Conservation (phyloP, 2,329 filamentous ascomycete species). For the Talaromyces sp. region DNA sequence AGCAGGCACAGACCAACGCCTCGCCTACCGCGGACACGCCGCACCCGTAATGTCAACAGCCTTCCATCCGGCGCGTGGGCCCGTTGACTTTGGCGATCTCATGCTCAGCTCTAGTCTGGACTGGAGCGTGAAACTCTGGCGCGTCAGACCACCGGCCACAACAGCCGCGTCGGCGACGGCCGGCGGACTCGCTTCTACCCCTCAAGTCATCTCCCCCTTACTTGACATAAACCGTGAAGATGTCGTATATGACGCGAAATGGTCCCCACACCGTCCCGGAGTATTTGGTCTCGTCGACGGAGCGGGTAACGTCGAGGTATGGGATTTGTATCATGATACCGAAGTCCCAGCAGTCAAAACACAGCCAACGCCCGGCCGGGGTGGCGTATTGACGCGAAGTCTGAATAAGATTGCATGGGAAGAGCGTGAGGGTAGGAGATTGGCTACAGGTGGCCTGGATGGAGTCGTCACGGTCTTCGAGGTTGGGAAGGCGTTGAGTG, state of each 20-base stretch:
- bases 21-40: constrained; percentile 84
- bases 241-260: constrained; percentile 91
- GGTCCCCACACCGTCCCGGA: constrained; percentile 90
- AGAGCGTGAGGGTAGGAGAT: constrained; percentile 75
- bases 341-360: constrained; percentile 86
- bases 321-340: constrained; percentile 88
- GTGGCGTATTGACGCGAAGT: constrained; percentile 72
- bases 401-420: constrained; percentile 96
- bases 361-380: constrained; percentile 61
- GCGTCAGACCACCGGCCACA: constrained; percentile 61
- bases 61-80: constrained; percentile 89
- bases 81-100: constrained; percentile 89
- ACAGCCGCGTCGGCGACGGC: constrained; percentile 36
- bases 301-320: constrained; percentile 85
- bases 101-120: constrained; percentile 90
- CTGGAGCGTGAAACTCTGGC: constrained; percentile 98
- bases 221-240: constrained; percentile 92
- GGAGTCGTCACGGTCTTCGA: constrained; percentile 90
- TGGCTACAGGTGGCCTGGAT: constrained; percentile 89
- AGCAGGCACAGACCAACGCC: constrained; percentile 84
- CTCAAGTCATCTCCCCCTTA: constrained; percentile 64
- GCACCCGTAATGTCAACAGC: constrained; percentile 94
- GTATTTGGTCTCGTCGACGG: constrained; percentile 95
- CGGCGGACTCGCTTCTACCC: constrained; percentile 29
- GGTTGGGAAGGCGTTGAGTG: constrained; percentile 67